Evolutionary conservation across 768 basidiomycete genomes (phyloP).

Genomic region (Pisolithus microcarpus): DNA sequence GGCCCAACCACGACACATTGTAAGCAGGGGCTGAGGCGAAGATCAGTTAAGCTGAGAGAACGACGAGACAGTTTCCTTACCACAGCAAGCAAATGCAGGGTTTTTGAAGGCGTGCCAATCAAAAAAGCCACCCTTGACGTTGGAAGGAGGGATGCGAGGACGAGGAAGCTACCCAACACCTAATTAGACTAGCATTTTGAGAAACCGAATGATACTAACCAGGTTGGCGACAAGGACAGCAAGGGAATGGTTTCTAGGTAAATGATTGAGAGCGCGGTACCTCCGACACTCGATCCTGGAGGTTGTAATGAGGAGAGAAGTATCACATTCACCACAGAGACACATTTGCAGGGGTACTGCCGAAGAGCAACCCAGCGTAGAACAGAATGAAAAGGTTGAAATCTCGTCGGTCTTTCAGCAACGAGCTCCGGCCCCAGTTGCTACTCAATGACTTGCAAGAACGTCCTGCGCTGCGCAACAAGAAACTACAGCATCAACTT

Average conservation of each 20-base stretch:
- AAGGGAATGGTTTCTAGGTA: conserved; percentile 42
- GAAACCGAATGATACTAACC: background rate
- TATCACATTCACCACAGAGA: conserved; percentile 19
- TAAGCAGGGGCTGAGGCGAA: conserved; percentile 1
- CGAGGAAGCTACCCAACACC: conserved; percentile 14
- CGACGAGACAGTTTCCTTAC: background rate
- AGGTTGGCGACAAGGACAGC: conserved; percentile 46
- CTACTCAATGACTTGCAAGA: conserved; percentile 22
- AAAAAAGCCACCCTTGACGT: conserved; percentile 46
- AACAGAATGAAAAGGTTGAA: conserved; percentile 5
- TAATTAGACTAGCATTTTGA: conserved; percentile 18
- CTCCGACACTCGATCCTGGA: conserved; percentile 53
- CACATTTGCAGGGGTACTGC: conserved; percentile 14
- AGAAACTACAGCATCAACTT: conserved; percentile 9
- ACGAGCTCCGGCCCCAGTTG: conserved; percentile 15
- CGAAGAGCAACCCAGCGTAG: conserved; percentile 17
- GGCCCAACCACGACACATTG: conserved; percentile 1
- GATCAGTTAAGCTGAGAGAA: background rate
- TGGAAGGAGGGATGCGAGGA: conserved; percentile 43
- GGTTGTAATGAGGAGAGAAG: background rate
- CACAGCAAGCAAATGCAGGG: conserved; percentile 7
- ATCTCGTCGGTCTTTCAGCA: background rate
- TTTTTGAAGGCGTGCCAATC: conserved; percentile 41
- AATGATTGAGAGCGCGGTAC: conserved; percentile 53
- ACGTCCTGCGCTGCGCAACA: conserved; percentile 19